Base-by-base conservation (phyloP, 2,329 filamentous ascomycete species). In the Phialemoniopsis sp. region DNA sequence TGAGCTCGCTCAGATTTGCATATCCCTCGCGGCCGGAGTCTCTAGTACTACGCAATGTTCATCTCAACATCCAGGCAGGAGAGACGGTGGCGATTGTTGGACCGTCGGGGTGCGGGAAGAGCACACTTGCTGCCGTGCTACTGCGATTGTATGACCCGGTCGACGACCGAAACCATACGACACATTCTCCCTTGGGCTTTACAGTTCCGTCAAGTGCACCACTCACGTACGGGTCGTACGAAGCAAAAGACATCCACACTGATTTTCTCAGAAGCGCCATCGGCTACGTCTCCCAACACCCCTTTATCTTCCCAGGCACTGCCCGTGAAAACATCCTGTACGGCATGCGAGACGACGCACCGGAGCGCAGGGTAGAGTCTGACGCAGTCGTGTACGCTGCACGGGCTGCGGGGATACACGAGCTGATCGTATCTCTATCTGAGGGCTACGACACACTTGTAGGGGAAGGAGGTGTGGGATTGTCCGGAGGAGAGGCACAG, bases 71-170 rank as follows among this genome's bases (percentile, higher is more conserved):
- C 37, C 56, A 68, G 2, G 59, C 73, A 0, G 80, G 82, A 16
- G 79, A 76, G 4, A 86, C 79, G 48, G 82, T 82, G 0, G 89
- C 87, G 3, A 79, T 97, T 15, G 89, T 94, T 3, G 90, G 91
- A 1, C 66, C 77, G 1, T 95, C 89, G 0, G 91, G 93, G 0
- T 87, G 85, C n/a, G 91, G 93, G 1, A 97, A 98, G 63, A 90
- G 85, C 13, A 96, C 91, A 0, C 72, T 96, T 29, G 74, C 85
- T 1, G 78, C 85, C 0, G 65, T 97, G 0, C 68, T 97, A 0
- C 64, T 94, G 4, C 79, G 84, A 1, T 69, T 96, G 0, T 89
- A 93, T 48, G 48, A 59, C 3, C 12, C 7, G 7, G 6, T 13
- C 7, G n/a, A 34, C 5, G n/a, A 34, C 5, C 6, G 40, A 38